phyloP scores from a whole-genome alignment of 331 rosid genomes.

The Acacia pycnantha region DNA sequence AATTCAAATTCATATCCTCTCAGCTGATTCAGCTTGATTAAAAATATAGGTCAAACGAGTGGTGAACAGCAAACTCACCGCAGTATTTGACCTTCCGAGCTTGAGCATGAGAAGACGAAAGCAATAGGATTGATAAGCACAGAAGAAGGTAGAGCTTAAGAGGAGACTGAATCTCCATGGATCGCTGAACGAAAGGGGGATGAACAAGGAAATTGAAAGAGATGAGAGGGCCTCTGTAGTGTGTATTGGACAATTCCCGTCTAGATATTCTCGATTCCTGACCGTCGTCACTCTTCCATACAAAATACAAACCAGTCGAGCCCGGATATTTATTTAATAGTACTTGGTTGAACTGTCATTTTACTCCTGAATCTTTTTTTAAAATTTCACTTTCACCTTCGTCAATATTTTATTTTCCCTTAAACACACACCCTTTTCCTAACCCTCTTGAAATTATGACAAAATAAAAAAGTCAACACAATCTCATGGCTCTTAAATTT shows the following conservation, averaged over 20 bases:
- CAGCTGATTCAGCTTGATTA: neutral
- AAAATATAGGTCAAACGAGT: neutral
- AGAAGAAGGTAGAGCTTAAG: slow-evolving; percentile 40
- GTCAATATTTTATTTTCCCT: neutral
- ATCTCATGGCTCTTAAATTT: too few species aligned
- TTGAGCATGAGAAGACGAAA: slow-evolving; percentile 41
- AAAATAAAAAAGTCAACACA: too few species aligned
- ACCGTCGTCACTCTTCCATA: neutral
- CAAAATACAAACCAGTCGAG: neutral
- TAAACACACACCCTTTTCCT: neutral
- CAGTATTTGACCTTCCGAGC: slow-evolving; percentile 62
- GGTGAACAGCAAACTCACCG: slow-evolving; percentile 37
- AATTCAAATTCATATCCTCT: neutral
- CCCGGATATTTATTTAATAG: neutral
- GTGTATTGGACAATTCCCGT: neutral
- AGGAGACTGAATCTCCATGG: slow-evolving; percentile 46
- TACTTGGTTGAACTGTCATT: neutral
- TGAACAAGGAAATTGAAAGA: neutral
- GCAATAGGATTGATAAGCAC: slow-evolving; percentile 33
- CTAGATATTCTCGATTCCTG: neutral
- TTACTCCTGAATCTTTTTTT: neutral
- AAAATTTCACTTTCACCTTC: neutral
- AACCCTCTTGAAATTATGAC: neutral
- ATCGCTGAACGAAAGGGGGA: neutral
- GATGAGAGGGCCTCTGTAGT: neutral